Percentiles rank a stretch among this genome's conserved stretches.
These are phyloP conservation scores for Neonectria ditissima DNA, from an alignment of 2,329 filamentous ascomycete genomes.

Conservation along the genomic window DNA sequence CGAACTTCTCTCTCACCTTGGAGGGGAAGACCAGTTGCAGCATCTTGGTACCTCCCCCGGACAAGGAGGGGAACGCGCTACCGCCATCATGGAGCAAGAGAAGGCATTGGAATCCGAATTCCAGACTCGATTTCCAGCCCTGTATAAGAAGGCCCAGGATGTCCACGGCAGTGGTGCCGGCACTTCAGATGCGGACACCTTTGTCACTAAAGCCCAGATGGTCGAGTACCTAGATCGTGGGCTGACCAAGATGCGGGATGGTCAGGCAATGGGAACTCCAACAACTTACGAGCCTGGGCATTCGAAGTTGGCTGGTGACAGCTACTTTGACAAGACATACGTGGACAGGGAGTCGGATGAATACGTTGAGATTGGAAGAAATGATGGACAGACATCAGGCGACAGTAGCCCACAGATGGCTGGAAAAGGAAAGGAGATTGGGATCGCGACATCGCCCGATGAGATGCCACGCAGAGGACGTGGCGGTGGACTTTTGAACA, in stretches of 20 bases:
- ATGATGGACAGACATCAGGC: constrained; percentile 38
- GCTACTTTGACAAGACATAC: constrained; percentile 44
- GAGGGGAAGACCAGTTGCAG: constrained; percentile 56
- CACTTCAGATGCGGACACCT: constrained; percentile 51
- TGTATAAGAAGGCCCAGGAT: constrained; percentile 59
- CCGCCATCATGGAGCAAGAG: constrained; percentile 59
- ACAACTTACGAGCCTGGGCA: constrained; percentile 43
- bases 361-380: constrained; percentile 50
- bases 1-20: constrained; percentile 58
- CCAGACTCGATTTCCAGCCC: constrained; percentile 56
- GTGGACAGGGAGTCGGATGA: constrained; percentile 48
- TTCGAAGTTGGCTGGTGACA: constrained; percentile 48
- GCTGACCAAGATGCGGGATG: constrained; percentile 56
- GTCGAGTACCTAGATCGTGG: constrained; percentile 62
- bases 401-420: constrained; percentile 33
- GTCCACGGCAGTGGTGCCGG: constrained; percentile 46
- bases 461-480: constrained; percentile 43
- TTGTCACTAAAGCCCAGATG: constrained; percentile 60
- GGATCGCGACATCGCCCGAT: constrained; percentile 32
- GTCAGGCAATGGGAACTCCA: constrained; percentile 32
- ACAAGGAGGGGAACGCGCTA: constrained; percentile 54
- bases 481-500: constrained; percentile 50
- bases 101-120: constrained; percentile 63
- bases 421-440: constrained; percentile 38
- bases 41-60: constrained; percentile 53